These are phyloP conservation scores for Termitomyces sp. DNA, from an alignment of 768 basidiomycete genomes.

Conservation along the genomic window DNA sequence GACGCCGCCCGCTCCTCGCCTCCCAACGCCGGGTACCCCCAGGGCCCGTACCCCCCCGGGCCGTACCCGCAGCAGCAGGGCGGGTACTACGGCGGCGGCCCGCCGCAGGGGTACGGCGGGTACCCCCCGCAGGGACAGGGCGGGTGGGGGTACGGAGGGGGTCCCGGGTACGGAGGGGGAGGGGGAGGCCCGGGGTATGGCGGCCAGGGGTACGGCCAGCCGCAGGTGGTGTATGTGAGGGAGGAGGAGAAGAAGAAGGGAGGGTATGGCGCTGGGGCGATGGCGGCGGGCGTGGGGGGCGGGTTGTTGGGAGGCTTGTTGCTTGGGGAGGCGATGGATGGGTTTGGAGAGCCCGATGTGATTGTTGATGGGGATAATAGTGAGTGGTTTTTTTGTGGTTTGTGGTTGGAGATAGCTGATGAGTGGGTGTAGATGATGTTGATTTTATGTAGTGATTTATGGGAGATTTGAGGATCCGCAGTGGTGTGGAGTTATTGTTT, in stretches of 20 bases:
- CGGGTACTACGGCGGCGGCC: not conserved
- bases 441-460: not conserved
- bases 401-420: not conserved
- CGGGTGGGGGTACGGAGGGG: not conserved
- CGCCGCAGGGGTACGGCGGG: not conserved
- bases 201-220: conserved; percentile 6
- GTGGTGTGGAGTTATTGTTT: no score
- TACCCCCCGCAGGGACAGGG: not conserved
- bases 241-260: conserved; percentile 23
- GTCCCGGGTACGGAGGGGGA: conserved; percentile 10
- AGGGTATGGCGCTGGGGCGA: conserved; percentile 6
- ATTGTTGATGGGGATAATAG: not conserved
- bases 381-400: not conserved
- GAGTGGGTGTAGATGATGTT: not conserved
- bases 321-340: not conserved
- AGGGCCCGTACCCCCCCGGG: not conserved
- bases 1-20: conserved; percentile 14
- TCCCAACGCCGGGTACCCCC: conserved; percentile 18
- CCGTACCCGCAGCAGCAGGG: not conserved
- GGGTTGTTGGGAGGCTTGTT: conserved; percentile 22
- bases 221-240: conserved; percentile 38
- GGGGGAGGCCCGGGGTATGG: conserved; percentile 20
- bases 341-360: not conserved
- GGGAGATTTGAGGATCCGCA: no score
- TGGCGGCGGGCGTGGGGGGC: conserved; percentile 5